Evolutionary conservation across 2,329 filamentous ascomycete species (phyloP).

Genomic region (Botrytis byssoidea): DNA sequence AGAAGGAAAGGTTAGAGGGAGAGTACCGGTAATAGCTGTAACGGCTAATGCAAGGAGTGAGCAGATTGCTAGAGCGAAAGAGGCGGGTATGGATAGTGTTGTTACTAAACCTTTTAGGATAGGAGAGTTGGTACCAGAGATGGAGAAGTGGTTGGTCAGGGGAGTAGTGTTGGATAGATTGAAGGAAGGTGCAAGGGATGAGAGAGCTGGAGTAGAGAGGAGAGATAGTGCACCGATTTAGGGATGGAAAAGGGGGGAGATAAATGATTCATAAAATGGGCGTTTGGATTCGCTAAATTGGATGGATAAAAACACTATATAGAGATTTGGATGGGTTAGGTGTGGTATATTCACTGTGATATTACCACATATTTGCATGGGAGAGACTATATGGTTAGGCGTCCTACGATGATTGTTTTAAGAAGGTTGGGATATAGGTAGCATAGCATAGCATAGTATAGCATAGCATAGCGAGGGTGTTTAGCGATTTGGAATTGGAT

Average conservation of each 20-base stretch:
- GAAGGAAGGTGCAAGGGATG: slow-evolving; percentile 4
- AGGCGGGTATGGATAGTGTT: slow-evolving; percentile 52
- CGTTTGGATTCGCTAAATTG: not conserved
- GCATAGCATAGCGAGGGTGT: not conserved
- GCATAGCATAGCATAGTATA: not conserved
- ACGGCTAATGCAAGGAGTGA: slow-evolving; percentile 36
- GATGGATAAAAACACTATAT: not conserved
- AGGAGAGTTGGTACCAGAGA: slow-evolving; percentile 58
- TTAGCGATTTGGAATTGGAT: not conserved
- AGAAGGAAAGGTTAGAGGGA: slow-evolving; percentile 50
- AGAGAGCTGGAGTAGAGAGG: slow-evolving; percentile 5
- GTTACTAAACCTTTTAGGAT: slow-evolving; percentile 72
- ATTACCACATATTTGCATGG: not conserved
- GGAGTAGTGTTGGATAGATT: not conserved
- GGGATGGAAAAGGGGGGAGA: not conserved
- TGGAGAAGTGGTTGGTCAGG: slow-evolving; percentile 41
- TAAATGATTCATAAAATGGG: not conserved
- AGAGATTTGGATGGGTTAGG: not conserved
- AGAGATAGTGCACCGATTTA: slow-evolving; percentile 12
- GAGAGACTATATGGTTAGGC: not conserved
- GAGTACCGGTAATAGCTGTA: slow-evolving; percentile 40
- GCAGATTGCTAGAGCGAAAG: slow-evolving; percentile 31
- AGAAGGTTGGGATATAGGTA: not conserved
- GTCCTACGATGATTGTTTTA: not conserved
- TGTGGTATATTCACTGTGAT: not conserved